phyloP scores from a whole-genome alignment of 495 filamentous ascomycete species.

The Terfezia claveryi region DNA sequence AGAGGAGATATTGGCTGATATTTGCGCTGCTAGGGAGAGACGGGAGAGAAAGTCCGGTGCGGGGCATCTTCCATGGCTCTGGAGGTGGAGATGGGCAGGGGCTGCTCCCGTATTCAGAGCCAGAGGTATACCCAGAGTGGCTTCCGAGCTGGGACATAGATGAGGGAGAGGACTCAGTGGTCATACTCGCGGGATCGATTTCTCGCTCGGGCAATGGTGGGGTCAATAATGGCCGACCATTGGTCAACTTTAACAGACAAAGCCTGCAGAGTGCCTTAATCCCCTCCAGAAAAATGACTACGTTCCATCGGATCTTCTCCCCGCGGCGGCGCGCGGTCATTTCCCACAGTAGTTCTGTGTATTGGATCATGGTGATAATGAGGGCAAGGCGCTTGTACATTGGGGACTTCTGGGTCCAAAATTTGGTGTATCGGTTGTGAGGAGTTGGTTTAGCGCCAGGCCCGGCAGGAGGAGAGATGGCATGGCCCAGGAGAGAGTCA shows the following conservation, averaged over 20 bases:
- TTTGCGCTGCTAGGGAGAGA: conserved; percentile 55
- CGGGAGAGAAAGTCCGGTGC: conserved; percentile 68
- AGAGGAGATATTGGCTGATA: conserved; percentile 65
- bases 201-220: conserved; percentile 77
- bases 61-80: conserved; percentile 67
- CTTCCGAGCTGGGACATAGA: not conserved
- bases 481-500: conserved; percentile 62
- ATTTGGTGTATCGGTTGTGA: conserved; percentile 75
- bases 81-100: conserved; percentile 10
- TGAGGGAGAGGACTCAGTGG: conserved; percentile 22
- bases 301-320: conserved; percentile 67
- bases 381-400: conserved; percentile 59
- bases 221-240: conserved; percentile 59
- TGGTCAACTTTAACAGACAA: conserved; percentile 61
- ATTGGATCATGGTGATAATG: conserved; percentile 68
- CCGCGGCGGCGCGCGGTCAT: conserved; percentile 55
- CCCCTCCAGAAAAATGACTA: conserved; percentile 67
- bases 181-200: conserved; percentile 37
- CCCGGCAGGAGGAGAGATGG: conserved; percentile 25
- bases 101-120: not conserved
- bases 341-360: conserved; percentile 75
- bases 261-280: conserved; percentile 75
- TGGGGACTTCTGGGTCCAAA: conserved; percentile 55
- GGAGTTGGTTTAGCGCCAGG: conserved; percentile 37
- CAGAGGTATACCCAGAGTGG: not conserved